Evolutionary conservation across 345 rosid species (phyloP).

Genomic region (Anacardium occidentale): DNA sequence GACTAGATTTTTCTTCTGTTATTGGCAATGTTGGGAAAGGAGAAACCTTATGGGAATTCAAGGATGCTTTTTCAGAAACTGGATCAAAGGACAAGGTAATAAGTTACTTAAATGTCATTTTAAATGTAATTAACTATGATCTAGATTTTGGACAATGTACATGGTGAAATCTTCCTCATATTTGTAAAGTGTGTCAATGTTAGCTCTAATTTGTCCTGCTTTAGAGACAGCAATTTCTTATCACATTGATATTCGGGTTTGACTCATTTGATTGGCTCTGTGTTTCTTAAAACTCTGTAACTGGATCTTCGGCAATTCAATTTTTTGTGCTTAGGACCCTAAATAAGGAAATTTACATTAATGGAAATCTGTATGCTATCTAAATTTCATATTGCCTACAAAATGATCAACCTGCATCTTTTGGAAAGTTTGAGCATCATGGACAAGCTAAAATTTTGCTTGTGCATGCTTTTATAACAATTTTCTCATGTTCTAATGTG

Average conservation of each 20-base stretch:
- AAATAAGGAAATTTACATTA: neutral
- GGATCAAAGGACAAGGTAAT: slow-evolving; percentile 42
- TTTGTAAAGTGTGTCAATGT: slow-evolving; percentile 26
- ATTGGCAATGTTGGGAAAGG: slow-evolving; percentile 26
- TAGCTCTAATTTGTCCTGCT: slow-evolving; percentile 21
- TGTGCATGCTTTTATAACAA: slow-evolving; percentile 4
- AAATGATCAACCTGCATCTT: neutral
- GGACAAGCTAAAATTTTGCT: neutral
- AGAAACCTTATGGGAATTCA: slow-evolving; percentile 50
- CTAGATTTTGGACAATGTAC: slow-evolving; percentile 10
- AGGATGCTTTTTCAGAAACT: slow-evolving; percentile 42
- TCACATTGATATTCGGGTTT: slow-evolving; percentile 24
- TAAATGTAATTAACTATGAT: neutral
- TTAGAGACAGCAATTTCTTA: slow-evolving; percentile 21
- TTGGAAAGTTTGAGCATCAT: neutral
- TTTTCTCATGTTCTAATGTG: slow-evolving; percentile 17
- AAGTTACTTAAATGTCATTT: slow-evolving; percentile 12
- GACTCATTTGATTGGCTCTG: slow-evolving; percentile 8
- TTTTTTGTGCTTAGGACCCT: neutral
- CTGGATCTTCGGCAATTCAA: neutral
- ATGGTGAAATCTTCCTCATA: slow-evolving; percentile 2
- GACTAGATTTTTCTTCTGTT: slow-evolving; percentile 22
- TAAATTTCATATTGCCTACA: neutral
- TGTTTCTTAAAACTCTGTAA: neutral
- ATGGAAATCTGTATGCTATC: neutral